A percentile compares a stretch with the other conserved stretches of the same genome.
Evolutionary conservation across 331 rosid genomes (phyloP).

Genomic region (Spiraea crenata): DNA sequence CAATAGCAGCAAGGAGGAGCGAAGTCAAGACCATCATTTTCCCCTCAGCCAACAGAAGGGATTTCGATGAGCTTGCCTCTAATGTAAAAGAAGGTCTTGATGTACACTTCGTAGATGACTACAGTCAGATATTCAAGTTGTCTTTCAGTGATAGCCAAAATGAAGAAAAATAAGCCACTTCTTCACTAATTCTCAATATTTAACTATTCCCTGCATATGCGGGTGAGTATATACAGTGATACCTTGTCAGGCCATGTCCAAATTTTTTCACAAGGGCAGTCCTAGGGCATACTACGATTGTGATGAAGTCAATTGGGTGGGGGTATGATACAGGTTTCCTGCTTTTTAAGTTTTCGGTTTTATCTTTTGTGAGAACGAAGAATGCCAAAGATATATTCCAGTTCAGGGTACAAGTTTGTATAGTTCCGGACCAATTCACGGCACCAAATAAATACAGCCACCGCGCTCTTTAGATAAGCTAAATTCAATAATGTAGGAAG

Average conservation of each 20-base stretch:
- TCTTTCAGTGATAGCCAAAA: slow-evolving; percentile 54
- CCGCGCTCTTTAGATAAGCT: too few relatives aligned
- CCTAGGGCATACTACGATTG: not conserved
- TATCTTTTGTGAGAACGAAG: too few relatives aligned
- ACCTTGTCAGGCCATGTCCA: not conserved
- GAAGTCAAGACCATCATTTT: slow-evolving; percentile 77
- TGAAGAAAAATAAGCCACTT: slow-evolving; percentile 19
- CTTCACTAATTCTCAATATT: slow-evolving; percentile 17
- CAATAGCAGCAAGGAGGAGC: slow-evolving; percentile 92
- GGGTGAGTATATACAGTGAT: not conserved
- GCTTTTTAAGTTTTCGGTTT: too few relatives aligned
- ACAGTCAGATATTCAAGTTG: slow-evolving; percentile 63
- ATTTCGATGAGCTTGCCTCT: slow-evolving; percentile 78
- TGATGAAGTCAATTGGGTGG: not conserved
- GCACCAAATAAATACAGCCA: too few relatives aligned
- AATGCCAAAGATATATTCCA: too few relatives aligned
- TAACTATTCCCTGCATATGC: not conserved
- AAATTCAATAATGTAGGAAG: too few relatives aligned
- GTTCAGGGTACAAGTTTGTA: too few relatives aligned
- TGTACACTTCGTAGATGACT: slow-evolving; percentile 92
- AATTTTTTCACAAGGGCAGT: not conserved
- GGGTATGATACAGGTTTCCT: not conserved
- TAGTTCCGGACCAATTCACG: too few relatives aligned
- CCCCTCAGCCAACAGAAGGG: slow-evolving; percentile 90
- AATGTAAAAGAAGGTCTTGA: slow-evolving; percentile 89